phyloP scores from a whole-genome alignment of 768 basidiomycete species.

The Vararia minispora region DNA sequence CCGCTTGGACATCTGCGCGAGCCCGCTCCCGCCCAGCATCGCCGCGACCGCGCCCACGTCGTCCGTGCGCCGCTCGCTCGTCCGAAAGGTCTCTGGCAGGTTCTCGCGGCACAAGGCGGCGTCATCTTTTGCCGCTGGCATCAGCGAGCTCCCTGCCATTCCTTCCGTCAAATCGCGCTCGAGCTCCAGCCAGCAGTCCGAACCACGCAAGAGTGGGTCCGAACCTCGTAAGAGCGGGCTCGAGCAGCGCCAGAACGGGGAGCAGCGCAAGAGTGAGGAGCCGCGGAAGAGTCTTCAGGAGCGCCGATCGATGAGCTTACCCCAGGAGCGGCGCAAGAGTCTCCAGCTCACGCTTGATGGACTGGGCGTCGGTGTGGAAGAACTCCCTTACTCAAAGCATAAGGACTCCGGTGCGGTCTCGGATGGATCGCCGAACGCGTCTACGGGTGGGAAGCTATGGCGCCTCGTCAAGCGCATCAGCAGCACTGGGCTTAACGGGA shows the following conservation, averaged over 20 bases:
- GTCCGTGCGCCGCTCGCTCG: no score
- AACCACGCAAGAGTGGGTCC: neutral
- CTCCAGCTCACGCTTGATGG: constrained; percentile 8
- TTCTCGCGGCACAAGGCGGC: no score
- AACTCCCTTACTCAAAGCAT: neutral
- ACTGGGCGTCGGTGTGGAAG: neutral
- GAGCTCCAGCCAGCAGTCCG: no score
- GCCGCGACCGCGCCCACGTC: no score
- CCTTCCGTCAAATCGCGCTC: no score
- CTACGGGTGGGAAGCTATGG: constrained; percentile 39
- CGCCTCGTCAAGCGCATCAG: constrained; percentile 63
- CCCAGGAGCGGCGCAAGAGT: constrained; percentile 7
- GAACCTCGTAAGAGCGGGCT: neutral
- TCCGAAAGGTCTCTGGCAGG: no score
- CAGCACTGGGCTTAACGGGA: constrained; percentile 50
- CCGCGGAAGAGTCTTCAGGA: constrained; percentile 5
- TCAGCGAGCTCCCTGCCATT: no score
- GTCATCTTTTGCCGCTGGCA: no score
- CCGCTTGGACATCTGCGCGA: neutral
- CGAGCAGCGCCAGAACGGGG: neutral
- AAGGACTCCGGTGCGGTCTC: neutral
- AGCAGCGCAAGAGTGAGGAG: neutral
- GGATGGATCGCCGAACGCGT: constrained; percentile 16
- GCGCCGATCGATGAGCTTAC: constrained; percentile 5
- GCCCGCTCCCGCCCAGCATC: no score